phyloP scores from a whole-genome alignment of 2,329 filamentous ascomycete genomes.

The Aureobasidium pullulans region DNA sequence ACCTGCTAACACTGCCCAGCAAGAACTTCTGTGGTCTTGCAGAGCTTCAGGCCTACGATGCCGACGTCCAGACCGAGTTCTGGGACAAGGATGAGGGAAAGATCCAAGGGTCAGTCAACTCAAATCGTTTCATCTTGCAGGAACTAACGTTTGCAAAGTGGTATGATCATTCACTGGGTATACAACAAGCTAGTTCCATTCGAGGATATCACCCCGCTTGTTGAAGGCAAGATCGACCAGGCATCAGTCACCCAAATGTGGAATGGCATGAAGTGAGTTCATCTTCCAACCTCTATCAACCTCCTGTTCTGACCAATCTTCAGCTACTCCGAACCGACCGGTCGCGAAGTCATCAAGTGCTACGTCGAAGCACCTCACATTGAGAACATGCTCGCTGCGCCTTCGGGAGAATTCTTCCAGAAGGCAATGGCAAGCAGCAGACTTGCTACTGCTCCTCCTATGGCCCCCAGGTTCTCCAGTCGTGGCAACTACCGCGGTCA shows the following conservation, averaged over 20 bases:
- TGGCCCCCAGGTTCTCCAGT: neutral
- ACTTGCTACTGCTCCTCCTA: neutral
- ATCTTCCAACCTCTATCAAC: neutral
- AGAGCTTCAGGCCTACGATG: constrained; percentile 1
- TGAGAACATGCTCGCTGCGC: constrained; percentile 9
- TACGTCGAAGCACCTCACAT: constrained; percentile 12
- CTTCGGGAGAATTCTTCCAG: constrained; percentile 3
- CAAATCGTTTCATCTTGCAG: too few relatives aligned
- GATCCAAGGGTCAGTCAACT: neutral
- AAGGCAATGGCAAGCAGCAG: neutral
- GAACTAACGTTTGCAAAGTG: neutral
- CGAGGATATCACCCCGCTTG: neutral
- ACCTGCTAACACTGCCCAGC: neutral
- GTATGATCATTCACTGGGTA: neutral
- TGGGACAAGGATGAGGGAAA: neutral
- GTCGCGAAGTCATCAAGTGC: constrained; percentile 2
- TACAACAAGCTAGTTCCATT: constrained; percentile 13
- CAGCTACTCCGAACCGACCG: constrained; percentile 11
- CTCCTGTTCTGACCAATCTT: neutral
- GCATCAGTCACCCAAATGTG: constrained; percentile 13
- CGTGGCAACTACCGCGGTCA: neutral
- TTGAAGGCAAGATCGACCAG: constrained; percentile 3
- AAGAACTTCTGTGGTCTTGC: constrained; percentile 13
- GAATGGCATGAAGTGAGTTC: constrained; percentile 14
- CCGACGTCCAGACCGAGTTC: constrained; percentile 5